Percentiles rank a stretch among this genome's conserved stretches.
Conservation (phyloP, 2,329 filamentous ascomycete species). For the Diaporthe amygdali region DNA sequence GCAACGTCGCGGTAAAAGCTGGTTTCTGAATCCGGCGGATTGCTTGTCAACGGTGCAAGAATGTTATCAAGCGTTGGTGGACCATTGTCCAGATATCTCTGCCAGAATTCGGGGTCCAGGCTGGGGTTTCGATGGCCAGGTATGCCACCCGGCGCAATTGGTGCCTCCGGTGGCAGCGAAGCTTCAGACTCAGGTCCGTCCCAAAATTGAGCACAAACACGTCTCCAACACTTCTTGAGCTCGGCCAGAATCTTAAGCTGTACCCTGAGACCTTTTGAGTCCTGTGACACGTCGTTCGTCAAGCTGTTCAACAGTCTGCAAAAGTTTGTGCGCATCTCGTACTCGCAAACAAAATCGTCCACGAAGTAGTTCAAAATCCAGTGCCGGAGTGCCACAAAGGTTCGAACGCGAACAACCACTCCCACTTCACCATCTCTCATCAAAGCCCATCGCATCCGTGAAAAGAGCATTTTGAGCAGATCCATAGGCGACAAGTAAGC, state of each 20-base stretch:
- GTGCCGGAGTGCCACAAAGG: constrained; percentile 92
- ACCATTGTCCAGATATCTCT: constrained; percentile 44
- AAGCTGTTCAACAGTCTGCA: constrained; percentile 80
- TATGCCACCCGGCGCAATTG: constrained; percentile 79
- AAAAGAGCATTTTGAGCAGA: constrained; percentile 82
- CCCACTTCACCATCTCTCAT: constrained; percentile 81
- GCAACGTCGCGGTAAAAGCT: constrained; percentile 55
- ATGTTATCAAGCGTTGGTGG: constrained; percentile 51
- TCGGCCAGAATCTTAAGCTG: constrained; percentile 88
- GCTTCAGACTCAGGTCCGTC: constrained; percentile 72
- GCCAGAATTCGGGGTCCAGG: constrained; percentile 61
- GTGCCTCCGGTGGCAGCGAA: constrained; percentile 65
- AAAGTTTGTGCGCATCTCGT: constrained; percentile 75
- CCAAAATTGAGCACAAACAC: constrained; percentile 90
- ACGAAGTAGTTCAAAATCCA: constrained; percentile 99
- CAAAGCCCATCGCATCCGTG: constrained; percentile 86
- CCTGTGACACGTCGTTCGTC: constrained; percentile 58
- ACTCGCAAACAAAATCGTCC: constrained; percentile 87
- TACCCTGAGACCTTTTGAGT: constrained; percentile 52
- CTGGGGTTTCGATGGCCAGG: constrained; percentile 63
- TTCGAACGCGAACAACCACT: constrained; percentile 91
- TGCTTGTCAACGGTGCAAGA: constrained; percentile 35
- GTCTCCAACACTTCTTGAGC: constrained; percentile 95
- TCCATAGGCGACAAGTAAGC: constrained; percentile 80
- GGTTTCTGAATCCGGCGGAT: constrained; percentile 31